Evolutionary conservation across 352 stramenopile genomes (phyloP), one percentile per base, ranked within the genome.

Genomic region (Phytophthora fragariae): DNA sequence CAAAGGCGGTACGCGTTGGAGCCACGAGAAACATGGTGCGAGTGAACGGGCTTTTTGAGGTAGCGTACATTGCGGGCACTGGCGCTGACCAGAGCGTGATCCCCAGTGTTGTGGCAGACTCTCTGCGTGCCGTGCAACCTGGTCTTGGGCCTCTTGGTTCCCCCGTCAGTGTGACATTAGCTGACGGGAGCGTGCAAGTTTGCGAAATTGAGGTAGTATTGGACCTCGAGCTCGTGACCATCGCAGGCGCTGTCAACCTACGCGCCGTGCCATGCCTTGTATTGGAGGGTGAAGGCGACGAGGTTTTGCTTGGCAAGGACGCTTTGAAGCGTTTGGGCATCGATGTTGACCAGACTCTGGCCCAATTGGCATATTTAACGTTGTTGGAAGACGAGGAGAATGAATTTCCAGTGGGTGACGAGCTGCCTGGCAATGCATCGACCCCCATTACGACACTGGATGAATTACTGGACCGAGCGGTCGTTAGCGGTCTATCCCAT

Each of bases 391-490:
- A n/a, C 8, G 50, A 68, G 21, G 17, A 9, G 5, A 35, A 68
- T 8, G 21, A 68, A 17, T 68, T 68, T 46, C 61, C 52, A 31
- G 61, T 68, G 7, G 61, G 35, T 10, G 46, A 35, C n/a, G 57
- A 52, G 11, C 7, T 62, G 3, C 19, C 57, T 60, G 31, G 4
- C 54, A n/a, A 7, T 7, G 12, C 41, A 49, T 49, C 7, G 41
- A 8, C 12, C 41, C 41, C 15, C 41, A 49, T n/a, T 12, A n/a
- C 17, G 41, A 17, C 41, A 5, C 41, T 49, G 41, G 15, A 49
- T n/a, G 5, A 9, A 14, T 3, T 66, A 8, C 8, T 66, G 3
- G 47, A 35, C 8, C 59, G 33, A 7, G 47, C 46, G 1, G 46
- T 57, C 2, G n/a, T 15, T 3, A 66, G 53, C 27, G 24, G 59